Evolutionary conservation across 805 yeast species (phyloP), one percentile per base, ranked within the genome.

Genomic region (Brettanomyces sp.): DNA sequence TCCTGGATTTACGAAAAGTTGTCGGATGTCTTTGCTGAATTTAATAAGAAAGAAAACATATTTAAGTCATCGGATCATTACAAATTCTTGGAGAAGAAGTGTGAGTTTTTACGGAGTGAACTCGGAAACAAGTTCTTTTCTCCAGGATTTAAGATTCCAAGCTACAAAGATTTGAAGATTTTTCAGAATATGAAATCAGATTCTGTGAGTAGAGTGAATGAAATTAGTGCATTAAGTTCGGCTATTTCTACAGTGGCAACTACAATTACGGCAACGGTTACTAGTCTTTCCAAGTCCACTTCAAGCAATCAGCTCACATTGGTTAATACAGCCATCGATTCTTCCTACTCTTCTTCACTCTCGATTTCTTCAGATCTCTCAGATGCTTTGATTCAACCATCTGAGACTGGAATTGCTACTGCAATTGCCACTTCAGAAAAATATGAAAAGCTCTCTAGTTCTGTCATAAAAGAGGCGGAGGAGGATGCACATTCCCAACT

Each of bases 381-480:
- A 9, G 23, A 12, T n/a, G n/a, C 36, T 12, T 35, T 35, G 37
- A 35, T 35, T 35, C 14, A n/a, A 8, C 14, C 14, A 35, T n/a
- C 37, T n/a, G 14, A n/a, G 7, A 35, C 37, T n/a, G 37, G 8
- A n/a, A 8, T n/a, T 35, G 21, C 39, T 13, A 34, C 37, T 22
- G 38, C 18, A 21, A 30, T 53, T 4, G 46, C 48, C 36, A 56
- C 61, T 38, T 49, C 55, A 18, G 51, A 55, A 38, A 63, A 61
- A 44, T 64, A 59, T 47, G 52, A 56, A 33, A 48, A 39, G 34
- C 43, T 69, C 42, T 61, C 74, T 41, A 59, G 61, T 24, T 63
- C 57, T 14, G 69, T 72, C 32, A 63, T 68, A 30, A 52, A 58
- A 11, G 69, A 67, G 41, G 69, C 76, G 3, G 51, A 64, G 37